Percentiles rank a stretch among this genome's conserved stretches.
These are phyloP conservation scores for Maudiozyma saulgeensis DNA, from an alignment of 805 yeast genomes.

Conservation along the genomic window DNA sequence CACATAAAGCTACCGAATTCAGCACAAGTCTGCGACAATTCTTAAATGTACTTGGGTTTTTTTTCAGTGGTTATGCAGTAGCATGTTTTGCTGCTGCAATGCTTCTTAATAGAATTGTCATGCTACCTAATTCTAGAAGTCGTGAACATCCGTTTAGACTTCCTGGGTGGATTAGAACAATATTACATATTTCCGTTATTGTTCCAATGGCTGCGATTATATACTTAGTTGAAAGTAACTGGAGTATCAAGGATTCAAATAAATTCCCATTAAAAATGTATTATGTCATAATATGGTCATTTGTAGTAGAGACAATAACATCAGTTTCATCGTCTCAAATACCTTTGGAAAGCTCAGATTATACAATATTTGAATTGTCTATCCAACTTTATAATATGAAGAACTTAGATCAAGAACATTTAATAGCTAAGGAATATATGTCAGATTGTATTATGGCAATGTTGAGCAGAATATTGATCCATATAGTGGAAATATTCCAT, in stretches of 20 bases:
- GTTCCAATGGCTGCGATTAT: conserved; percentile 17
- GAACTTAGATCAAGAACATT: background rate
- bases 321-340: conserved; percentile 37
- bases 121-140: conserved; percentile 24
- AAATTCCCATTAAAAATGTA: background rate
- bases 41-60: conserved; percentile 30
- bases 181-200: conserved; percentile 24
- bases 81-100: conserved; percentile 52
- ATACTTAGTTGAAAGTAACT: background rate
- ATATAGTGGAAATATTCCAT: conserved; percentile 49
- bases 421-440: background rate
- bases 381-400: conserved; percentile 16
- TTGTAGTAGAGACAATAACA: conserved; percentile 40
- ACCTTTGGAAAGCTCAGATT: conserved; percentile 24
- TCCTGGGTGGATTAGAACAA: conserved; percentile 21
- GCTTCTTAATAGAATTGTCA: conserved; percentile 45
- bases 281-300: conserved; percentile 32
- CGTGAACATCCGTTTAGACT: background rate
- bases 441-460: conserved; percentile 42
- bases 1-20: conserved; percentile 4
- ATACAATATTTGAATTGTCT: conserved; percentile 24
- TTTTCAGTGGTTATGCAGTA: conserved; percentile 41
- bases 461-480: conserved; percentile 50
- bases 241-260: background rate
- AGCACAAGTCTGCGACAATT: background rate